Conservation (phyloP, 441 rosid genomes). For the Populus hybrid region DNA sequence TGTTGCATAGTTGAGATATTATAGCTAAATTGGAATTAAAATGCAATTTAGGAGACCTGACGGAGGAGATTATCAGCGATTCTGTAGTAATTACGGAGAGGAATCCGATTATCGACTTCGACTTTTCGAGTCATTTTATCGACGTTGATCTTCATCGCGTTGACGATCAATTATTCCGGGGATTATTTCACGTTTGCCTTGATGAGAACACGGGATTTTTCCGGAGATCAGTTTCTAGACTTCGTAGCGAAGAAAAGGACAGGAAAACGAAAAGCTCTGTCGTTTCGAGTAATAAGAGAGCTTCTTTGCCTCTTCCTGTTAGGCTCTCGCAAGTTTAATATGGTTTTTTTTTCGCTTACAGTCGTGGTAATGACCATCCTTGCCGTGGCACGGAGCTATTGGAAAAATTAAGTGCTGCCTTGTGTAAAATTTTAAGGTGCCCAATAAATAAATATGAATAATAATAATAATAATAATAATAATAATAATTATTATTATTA, state of each 20-base stretch:
- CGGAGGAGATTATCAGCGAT: conserved; percentile 91
- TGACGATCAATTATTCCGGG: neutral
- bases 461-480: too few species aligned
- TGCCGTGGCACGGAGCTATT: too few species aligned
- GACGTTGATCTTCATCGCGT: conserved; percentile 65
- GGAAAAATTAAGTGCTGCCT: too few species aligned
- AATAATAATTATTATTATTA: too few species aligned
- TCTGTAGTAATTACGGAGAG: conserved; percentile 69
- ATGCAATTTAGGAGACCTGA: conserved; percentile 42
- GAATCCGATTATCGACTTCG: conserved; percentile 81
- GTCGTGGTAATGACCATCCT: too few species aligned
- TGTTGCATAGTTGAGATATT: neutral
- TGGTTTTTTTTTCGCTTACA: too few species aligned
- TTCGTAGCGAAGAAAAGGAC: conserved; percentile 17
- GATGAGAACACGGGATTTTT: neutral
- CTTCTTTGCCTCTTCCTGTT: neutral
- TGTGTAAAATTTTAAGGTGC: too few species aligned
- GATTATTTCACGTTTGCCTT: neutral
- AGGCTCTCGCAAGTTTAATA: neutral
- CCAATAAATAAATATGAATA: too few species aligned
- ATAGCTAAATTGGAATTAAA: neutral
- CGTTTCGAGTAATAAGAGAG: conserved; percentile 29
- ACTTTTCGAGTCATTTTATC: conserved; percentile 52
- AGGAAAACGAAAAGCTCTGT: conserved; percentile 27
- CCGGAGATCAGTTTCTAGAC: conserved; percentile 11